A percentile compares a stretch with the other conserved stretches of the same genome.
phyloP scores from a whole-genome alignment of 345 rosid genomes.

The Euclidium syriacum region DNA sequence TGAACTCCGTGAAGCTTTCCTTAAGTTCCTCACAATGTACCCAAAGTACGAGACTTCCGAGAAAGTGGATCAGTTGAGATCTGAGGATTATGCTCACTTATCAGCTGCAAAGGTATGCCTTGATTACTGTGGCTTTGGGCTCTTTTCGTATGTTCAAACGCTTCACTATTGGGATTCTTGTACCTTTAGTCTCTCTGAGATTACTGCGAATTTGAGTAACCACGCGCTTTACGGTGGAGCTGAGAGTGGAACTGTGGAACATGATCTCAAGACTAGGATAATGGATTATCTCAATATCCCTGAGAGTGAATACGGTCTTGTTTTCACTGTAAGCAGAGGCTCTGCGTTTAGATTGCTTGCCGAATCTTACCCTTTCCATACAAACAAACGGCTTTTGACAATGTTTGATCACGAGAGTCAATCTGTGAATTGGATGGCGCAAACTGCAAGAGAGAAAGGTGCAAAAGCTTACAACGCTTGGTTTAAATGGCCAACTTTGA shows the following conservation, averaged over 20 bases:
- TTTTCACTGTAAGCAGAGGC: conserved; percentile 78
- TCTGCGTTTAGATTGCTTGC: conserved; percentile 77
- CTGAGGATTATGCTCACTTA: conserved; percentile 57
- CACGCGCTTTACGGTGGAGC: conserved; percentile 78
- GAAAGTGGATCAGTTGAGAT: conserved; percentile 60
- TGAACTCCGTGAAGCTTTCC: conserved; percentile 48
- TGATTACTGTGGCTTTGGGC: conserved; percentile 82
- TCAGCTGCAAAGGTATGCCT: conserved; percentile 74
- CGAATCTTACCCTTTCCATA: conserved; percentile 70
- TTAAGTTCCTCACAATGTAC: conserved; percentile 73
- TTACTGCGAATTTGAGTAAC: conserved; percentile 79
- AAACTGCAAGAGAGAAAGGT: conserved; percentile 71
- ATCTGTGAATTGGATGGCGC: conserved; percentile 83
- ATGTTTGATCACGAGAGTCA: conserved; percentile 95
- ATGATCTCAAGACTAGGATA: conserved; percentile 70
- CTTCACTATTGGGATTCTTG: conserved; percentile 68
- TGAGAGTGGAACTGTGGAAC: conserved; percentile 65
- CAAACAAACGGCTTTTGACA: conserved; percentile 61
- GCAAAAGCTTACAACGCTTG: conserved; percentile 71
- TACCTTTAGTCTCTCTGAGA: conserved; percentile 66
- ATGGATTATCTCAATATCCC: conserved; percentile 78
- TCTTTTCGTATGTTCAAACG: conserved; percentile 60
- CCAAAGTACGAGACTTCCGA: conserved; percentile 68
- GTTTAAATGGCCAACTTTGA: conserved; percentile 84
- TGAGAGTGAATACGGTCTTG: conserved; percentile 73